Evolutionary conservation across 257 asterid genomes (phyloP).

Genomic region (Eustoma russellianum): DNA sequence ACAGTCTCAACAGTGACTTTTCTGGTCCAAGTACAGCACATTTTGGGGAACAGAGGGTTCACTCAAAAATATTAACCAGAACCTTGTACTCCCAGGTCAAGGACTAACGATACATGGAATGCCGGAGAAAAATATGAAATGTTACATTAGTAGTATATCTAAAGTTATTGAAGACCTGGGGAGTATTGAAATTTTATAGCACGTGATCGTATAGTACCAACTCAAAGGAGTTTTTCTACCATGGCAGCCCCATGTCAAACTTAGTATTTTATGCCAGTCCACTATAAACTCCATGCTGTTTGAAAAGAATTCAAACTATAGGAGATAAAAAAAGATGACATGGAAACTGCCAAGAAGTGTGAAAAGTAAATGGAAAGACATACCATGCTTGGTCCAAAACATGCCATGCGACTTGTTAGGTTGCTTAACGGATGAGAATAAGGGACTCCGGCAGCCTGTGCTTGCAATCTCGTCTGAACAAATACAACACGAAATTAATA

Average conservation of each 20-base stretch:
- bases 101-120: no score
- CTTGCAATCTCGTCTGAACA: constrained; percentile 83
- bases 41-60: no score
- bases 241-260: background rate
- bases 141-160: no score
- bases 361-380: background rate
- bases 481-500: constrained; percentile 1
- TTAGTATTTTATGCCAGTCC: no score
- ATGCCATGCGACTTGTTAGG: constrained; percentile 78
- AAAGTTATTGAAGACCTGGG: no score
- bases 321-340: background rate
- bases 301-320: no score
- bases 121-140: no score
- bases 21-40: background rate
- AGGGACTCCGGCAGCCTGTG: constrained; percentile 89
- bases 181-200: no score
- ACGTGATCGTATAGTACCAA: background rate
- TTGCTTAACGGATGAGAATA: constrained; percentile 85
- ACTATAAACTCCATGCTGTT: no score
- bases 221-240: background rate
- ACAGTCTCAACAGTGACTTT: background rate
- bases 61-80: no score
- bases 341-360: background rate
- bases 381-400: constrained; percentile 94
- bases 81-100: no score